Evolutionary conservation across 176 grass and related monocot genomes (phyloP).

Genomic region (Musa itinerans): DNA sequence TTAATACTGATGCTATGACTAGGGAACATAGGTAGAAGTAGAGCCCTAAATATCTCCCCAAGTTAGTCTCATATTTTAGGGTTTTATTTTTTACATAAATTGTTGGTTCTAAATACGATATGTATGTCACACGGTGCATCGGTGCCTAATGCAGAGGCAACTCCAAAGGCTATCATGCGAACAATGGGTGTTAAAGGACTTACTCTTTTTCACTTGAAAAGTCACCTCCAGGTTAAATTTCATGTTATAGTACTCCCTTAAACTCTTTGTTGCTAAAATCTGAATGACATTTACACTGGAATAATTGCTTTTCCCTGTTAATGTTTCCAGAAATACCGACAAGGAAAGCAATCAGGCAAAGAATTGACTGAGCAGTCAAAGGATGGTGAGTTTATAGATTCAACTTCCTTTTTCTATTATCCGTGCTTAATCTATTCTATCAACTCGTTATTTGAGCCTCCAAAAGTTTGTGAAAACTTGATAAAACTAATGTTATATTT

Average conservation of each 20-base stretch:
- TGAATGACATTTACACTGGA: constrained; percentile 1
- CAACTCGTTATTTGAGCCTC: not conserved
- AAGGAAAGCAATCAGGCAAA: constrained; percentile 86
- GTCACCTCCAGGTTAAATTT: constrained; percentile 70
- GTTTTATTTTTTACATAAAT: not conserved
- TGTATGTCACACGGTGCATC: not conserved
- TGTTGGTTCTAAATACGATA: not conserved
- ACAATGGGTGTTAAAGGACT: constrained; percentile 96
- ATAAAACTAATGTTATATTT: no score
- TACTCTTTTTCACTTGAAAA: constrained; percentile 92
- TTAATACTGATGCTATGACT: not conserved
- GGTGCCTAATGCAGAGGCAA: constrained; percentile 53
- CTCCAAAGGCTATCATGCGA: constrained; percentile 90
- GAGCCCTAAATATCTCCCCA: not conserved
- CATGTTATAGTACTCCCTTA: not conserved
- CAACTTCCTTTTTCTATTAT: constrained; percentile 15
- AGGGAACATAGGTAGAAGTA: not conserved
- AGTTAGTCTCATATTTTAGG: not conserved
- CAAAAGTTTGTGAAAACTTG: not conserved
- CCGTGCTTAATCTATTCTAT: not conserved
- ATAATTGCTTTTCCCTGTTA: constrained; percentile 17
- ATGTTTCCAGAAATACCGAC: constrained; percentile 71
- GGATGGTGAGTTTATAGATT: constrained; percentile 57
- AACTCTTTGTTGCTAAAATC: constrained; percentile 13
- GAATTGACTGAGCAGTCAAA: constrained; percentile 72